Conservation (phyloP, 1,284 basidiomycete species). For the Apiotrichum gracile region DNA sequence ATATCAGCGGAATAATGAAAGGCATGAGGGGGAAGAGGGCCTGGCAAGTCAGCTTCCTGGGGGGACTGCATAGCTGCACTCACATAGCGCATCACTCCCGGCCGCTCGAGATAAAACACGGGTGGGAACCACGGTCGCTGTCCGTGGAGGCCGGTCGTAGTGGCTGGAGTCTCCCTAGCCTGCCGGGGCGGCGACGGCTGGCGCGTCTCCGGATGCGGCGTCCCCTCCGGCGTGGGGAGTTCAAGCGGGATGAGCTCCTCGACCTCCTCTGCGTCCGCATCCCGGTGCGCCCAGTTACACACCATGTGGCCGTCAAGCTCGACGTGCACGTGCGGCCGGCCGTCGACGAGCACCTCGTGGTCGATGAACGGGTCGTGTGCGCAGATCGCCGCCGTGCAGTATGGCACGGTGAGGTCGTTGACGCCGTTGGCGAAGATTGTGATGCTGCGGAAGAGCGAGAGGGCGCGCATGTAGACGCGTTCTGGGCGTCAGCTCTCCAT, state of each 20-base stretch:
- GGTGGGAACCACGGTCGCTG: conserved; percentile 28
- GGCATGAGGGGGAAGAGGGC: conserved; percentile 27
- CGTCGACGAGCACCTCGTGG: conserved; percentile 35
- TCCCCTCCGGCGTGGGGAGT: background rate
- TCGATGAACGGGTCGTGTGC: conserved; percentile 62
- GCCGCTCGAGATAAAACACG: conserved; percentile 25
- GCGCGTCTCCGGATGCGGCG: background rate
- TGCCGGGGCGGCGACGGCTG: background rate
- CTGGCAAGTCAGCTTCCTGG: conserved; percentile 12
- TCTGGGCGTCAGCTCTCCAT: conserved; percentile 47
- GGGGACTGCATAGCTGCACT: background rate
- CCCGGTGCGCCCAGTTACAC: conserved; percentile 9
- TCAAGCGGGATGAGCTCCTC: conserved; percentile 8
- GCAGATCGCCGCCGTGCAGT: conserved; percentile 69
- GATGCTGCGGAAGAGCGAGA: conserved; percentile 63
- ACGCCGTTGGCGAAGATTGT: conserved; percentile 81
- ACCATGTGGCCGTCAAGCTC: conserved; percentile 45
- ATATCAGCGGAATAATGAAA: conserved; percentile 27
- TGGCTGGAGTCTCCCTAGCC: conserved; percentile 3
- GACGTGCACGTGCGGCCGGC: conserved; percentile 52
- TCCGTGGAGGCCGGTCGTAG: background rate
- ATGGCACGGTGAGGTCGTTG: conserved; percentile 76
- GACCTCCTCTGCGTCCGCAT: conserved; percentile 24
- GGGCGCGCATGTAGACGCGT: conserved; percentile 68
- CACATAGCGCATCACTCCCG: conserved; percentile 35